phyloP scores from a whole-genome alignment of 371 early-diverging fungal species.

The Apophysomyces ossiformis region DNA sequence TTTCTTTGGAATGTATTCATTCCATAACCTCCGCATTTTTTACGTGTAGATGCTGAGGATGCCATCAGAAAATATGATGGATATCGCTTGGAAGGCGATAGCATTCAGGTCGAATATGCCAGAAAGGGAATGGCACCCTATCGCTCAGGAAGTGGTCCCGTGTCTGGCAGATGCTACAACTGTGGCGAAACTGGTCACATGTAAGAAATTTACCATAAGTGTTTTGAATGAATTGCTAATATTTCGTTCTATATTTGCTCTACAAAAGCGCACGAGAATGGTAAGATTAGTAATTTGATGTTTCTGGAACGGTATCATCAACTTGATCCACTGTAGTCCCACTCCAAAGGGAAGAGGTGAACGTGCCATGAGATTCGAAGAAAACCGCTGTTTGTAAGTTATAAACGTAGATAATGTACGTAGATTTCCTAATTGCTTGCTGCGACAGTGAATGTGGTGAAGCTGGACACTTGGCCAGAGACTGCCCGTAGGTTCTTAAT shows the following conservation, averaged over 20 bases:
- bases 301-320: not conserved
- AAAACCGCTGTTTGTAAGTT: constrained; percentile 47
- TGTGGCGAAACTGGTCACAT: constrained; percentile 45
- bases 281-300: constrained; percentile 18
- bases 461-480: constrained; percentile 41
- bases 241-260: not conserved
- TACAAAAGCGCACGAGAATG: constrained; percentile 39
- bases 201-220: constrained; percentile 25
- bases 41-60: constrained; percentile 67
- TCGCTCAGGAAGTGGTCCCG: constrained; percentile 7
- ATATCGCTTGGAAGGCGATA: constrained; percentile 48
- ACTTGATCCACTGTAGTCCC: constrained; percentile 20
- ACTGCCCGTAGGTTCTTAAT: constrained; percentile 36
- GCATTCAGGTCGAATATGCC: constrained; percentile 32
- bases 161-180: constrained; percentile 40
- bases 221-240: not conserved
- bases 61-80: constrained; percentile 72
- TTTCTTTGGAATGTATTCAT: not conserved
- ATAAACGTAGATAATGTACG: not conserved
- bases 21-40: not conserved
- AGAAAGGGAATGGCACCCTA: constrained; percentile 14
- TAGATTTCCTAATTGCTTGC: constrained; percentile 1
- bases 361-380: constrained; percentile 45
- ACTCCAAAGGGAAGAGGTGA: constrained; percentile 45
- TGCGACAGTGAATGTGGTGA: constrained; percentile 38